These are phyloP conservation scores for Viola odorata DNA, from an alignment of 345 rosid genomes.

Conservation along the genomic window DNA sequence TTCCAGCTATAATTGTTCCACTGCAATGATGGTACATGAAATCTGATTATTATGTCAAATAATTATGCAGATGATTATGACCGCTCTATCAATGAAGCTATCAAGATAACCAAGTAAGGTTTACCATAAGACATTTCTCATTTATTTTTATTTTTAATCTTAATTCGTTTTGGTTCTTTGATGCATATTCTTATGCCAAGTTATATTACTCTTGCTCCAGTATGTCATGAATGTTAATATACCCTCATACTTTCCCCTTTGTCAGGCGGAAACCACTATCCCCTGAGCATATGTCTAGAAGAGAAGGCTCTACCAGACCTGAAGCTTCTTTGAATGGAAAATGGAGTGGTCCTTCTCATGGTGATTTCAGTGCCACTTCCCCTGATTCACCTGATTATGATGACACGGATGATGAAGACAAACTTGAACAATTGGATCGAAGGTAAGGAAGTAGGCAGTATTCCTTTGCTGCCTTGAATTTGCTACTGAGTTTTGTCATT, in stretches of 20 bases:
- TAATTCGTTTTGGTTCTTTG: background rate
- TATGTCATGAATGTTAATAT: background rate
- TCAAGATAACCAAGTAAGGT: slow-evolving; percentile 81
- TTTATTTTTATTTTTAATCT: background rate
- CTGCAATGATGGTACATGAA: background rate
- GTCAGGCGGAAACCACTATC: slow-evolving; percentile 75
- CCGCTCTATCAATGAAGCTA: slow-evolving; percentile 95
- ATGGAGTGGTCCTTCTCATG: slow-evolving; percentile 44
- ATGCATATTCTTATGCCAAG: too few relatives aligned
- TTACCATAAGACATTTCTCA: background rate
- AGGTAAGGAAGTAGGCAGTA: slow-evolving; percentile 40
- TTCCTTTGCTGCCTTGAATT: background rate
- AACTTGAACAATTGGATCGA: slow-evolving; percentile 55
- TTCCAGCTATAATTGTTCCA: background rate
- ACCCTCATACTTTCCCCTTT: background rate
- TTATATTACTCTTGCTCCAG: too few relatives aligned
- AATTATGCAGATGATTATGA: slow-evolving; percentile 92
- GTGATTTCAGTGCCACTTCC: slow-evolving; percentile 43
- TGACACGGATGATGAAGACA: slow-evolving; percentile 53
- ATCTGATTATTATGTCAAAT: slow-evolving; percentile 13
- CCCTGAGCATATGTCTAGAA: slow-evolving; percentile 62
- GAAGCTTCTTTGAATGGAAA: slow-evolving; percentile 75
- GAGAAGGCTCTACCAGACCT: slow-evolving; percentile 52
- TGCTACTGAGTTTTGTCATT: background rate
- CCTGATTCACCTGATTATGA: slow-evolving; percentile 65